A percentile compares a stretch with the other conserved stretches of the same genome.
Evolutionary conservation across 768 basidiomycete species (phyloP).

Genomic region (Russula griseocarnosa): DNA sequence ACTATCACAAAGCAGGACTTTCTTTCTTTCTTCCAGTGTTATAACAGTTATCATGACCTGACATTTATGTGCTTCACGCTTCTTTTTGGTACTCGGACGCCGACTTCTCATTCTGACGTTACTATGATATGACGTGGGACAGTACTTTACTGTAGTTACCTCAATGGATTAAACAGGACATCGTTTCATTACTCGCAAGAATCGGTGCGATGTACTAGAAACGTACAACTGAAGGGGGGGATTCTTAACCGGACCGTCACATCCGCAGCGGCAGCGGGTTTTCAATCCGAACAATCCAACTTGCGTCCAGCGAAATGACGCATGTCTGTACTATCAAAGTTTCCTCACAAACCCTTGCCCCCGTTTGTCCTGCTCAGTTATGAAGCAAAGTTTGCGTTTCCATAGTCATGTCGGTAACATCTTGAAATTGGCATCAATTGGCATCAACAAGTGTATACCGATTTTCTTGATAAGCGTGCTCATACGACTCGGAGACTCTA

Average conservation of each 20-base stretch:
- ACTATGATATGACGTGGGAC: background rate
- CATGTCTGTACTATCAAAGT: constrained; percentile 56
- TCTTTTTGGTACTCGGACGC: background rate
- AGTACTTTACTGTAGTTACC: background rate
- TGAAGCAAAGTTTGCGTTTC: constrained; percentile 86
- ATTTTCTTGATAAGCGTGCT: constrained; percentile 16
- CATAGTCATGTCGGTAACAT: constrained; percentile 79
- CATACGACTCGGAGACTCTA: too few relatives aligned
- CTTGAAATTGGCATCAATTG: constrained; percentile 63
- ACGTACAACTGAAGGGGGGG: too few relatives aligned
- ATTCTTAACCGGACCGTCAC: background rate
- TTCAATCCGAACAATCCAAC: background rate
- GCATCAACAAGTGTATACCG: constrained; percentile 64
- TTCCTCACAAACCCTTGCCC: constrained; percentile 67
- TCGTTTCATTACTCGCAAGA: background rate
- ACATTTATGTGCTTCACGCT: too few relatives aligned
- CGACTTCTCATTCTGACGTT: background rate
- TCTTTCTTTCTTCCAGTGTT: background rate
- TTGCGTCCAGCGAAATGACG: background rate
- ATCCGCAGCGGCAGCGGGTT: too few relatives aligned
- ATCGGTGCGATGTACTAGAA: background rate
- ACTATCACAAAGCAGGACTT: background rate
- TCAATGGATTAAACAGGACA: background rate
- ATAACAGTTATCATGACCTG: too few relatives aligned
- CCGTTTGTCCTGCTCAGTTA: constrained; percentile 79